Percentiles rank a stretch among this genome's conserved stretches.
Conservation (phyloP, 495 filamentous ascomycete genomes). For the Penicillium lagena region DNA sequence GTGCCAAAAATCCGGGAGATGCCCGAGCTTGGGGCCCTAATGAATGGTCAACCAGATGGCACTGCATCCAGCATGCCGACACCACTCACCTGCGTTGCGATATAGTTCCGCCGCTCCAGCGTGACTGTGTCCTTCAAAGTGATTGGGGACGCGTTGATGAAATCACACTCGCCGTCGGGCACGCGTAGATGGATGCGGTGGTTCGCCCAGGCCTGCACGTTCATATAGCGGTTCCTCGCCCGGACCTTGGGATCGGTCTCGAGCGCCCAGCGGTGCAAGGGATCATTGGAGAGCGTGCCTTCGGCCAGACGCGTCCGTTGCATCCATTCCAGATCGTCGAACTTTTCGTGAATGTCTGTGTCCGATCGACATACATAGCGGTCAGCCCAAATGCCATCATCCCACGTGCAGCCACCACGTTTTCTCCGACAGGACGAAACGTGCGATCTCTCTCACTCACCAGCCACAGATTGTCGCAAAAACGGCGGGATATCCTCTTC, state of each 20-base stretch:
- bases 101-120: constrained; percentile 48
- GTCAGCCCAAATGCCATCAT: constrained; percentile 12
- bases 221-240: constrained; percentile 70
- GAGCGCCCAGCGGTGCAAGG: constrained; percentile 42
- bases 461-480: constrained; percentile 33
- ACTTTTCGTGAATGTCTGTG: constrained; percentile 40
- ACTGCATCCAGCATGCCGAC: not conserved
- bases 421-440: constrained; percentile 9
- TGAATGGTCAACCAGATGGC: not conserved
- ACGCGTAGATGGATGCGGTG: constrained; percentile 82
- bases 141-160: constrained; percentile 96
- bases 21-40: constrained; percentile 72
- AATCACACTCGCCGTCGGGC: constrained; percentile 72
- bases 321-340: constrained; percentile 44
- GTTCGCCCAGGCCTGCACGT: constrained; percentile 80
- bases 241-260: constrained; percentile 44
- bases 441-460: constrained; percentile 22
- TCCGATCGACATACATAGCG: constrained; percentile 2
- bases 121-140: constrained; percentile 52
- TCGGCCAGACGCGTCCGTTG: constrained; percentile 33
- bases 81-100: constrained; percentile 57
- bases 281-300: constrained; percentile 29
- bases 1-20: constrained; percentile 79
- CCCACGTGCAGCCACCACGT: constrained; percentile 10
- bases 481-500: constrained; percentile 37